Conservation (phyloP, 495 filamentous ascomycete genomes). For the Extremus antarcticus region DNA sequence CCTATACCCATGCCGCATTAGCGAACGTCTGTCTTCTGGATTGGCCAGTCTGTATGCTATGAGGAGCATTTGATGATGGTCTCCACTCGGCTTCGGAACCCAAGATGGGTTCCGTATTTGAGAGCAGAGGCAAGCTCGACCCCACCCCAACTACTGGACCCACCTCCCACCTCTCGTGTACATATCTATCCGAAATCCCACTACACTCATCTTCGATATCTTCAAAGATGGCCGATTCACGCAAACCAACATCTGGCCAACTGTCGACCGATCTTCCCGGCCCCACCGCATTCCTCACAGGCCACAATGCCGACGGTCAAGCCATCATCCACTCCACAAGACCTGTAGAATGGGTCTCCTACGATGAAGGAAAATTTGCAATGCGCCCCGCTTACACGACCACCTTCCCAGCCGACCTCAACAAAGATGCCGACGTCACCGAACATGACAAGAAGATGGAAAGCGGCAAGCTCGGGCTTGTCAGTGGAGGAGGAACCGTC, state of each 20-base stretch:
- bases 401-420: slow-evolving; percentile 21
- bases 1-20: slow-evolving; percentile 17
- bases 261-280: slow-evolving; percentile 19
- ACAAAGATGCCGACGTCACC: slow-evolving; percentile 40
- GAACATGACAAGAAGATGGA: slow-evolving; percentile 23
- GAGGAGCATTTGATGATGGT: too few relatives aligned
- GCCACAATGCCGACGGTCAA: slow-evolving; percentile 15
- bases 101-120: neutral
- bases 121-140: neutral
- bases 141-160: neutral
- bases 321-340: slow-evolving; percentile 19
- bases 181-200: too few relatives aligned
- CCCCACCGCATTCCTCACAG: slow-evolving; percentile 21
- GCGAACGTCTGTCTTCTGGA: too few relatives aligned
- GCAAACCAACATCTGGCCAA: slow-evolving; percentile 19
- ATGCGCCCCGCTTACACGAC: slow-evolving; percentile 23
- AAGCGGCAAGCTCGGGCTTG: slow-evolving; percentile 27
- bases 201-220: too few relatives aligned
- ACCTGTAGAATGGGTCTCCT: slow-evolving; percentile 15
- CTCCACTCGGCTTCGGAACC: neutral
- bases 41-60: too few relatives aligned
- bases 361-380: slow-evolving; percentile 17
- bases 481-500: slow-evolving; percentile 40
- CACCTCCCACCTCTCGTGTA: neutral
- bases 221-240: neutral